Base-by-base conservation (phyloP, 768 basidiomycete genomes). In the Tephrocybe sp. region DNA sequence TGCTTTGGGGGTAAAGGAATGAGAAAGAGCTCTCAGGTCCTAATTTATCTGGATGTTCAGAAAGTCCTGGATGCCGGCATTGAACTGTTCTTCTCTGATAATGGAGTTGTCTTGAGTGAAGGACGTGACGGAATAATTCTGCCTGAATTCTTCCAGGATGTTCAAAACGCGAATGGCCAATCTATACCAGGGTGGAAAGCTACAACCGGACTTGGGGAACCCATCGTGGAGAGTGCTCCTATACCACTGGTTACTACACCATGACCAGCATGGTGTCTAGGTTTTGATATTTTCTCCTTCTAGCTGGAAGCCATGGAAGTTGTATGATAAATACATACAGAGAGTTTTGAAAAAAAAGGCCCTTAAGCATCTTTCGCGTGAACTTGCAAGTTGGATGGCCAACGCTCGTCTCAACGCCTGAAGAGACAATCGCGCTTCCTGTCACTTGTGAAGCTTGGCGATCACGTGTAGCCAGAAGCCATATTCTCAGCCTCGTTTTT, bases 21-120 rank as follows among this genome's bases (percentile, higher is more conserved):
- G 83, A 85, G 95, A 20, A 75, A 68, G 3, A 82, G 80, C 1
- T 88, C 92, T 0, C 79, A 87, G 53, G 73, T 98, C 30, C 78
- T 93, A 48, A 88, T 98, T 39, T 94, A 85, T 61, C 76, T 98
- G 53, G 76, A 95, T 56, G 73, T 95, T 3, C 73, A 80, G 47
- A 85, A 80, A 56, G 88, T 86, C 0, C 68, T 90, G 40, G 76
- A 80, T 21, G 78, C 78, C 1, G 90, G 88, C 1, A 73, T 90
- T 66, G 73, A 77, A 48, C 90, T 98, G 53, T 85, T 80, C 67
- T 67, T 92, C 2, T 95, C 93, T 1, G 73, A 81, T 3, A 98
- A 98, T 56, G 93, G 91, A 2, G 95, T 98, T 17, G 78, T 98
- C 10, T 78, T 98, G 1, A 93, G 91, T 0, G 84, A 83, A 44